phyloP scores from a whole-genome alignment of 768 basidiomycete genomes.

The Lentinula lateritia region DNA sequence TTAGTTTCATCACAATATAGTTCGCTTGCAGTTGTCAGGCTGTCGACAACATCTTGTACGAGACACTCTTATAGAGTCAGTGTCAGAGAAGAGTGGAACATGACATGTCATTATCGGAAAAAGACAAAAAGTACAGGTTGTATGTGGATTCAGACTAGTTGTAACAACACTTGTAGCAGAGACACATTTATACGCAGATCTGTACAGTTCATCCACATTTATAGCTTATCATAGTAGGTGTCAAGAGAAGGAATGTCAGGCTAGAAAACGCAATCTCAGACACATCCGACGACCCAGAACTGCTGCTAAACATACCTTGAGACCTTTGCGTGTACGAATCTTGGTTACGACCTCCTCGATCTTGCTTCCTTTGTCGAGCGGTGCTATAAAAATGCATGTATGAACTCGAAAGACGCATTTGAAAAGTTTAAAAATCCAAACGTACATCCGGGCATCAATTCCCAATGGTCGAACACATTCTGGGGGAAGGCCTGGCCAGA shows the following conservation, averaged over 20 bases:
- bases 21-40: too few relatives aligned
- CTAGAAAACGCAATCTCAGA: slow-evolving; percentile 29
- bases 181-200: background rate
- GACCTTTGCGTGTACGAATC: slow-evolving; percentile 92
- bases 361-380: slow-evolving; percentile 88
- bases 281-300: background rate
- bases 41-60: too few relatives aligned
- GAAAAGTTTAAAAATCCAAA: slow-evolving; percentile 9
- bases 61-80: background rate
- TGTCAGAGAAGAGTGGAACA: background rate
- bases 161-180: slow-evolving; percentile 5
- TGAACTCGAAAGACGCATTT: background rate
- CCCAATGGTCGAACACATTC: slow-evolving; percentile 90
- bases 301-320: slow-evolving; percentile 53
- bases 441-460: slow-evolving; percentile 76
- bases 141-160: slow-evolving; percentile 2
- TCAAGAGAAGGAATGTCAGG: slow-evolving; percentile 86
- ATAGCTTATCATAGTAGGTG: slow-evolving; percentile 92
- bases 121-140: background rate
- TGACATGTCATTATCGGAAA: background rate
- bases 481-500: slow-evolving; percentile 99
- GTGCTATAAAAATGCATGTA: slow-evolving; percentile 36
- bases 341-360: slow-evolving; percentile 75
- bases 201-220: slow-evolving; percentile 20
- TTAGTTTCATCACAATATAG: too few relatives aligned